Evolutionary conservation across 1,284 basidiomycete genomes (phyloP), one percentile per base, ranked within the genome.

Genomic region (Retiboletus fuscus): DNA sequence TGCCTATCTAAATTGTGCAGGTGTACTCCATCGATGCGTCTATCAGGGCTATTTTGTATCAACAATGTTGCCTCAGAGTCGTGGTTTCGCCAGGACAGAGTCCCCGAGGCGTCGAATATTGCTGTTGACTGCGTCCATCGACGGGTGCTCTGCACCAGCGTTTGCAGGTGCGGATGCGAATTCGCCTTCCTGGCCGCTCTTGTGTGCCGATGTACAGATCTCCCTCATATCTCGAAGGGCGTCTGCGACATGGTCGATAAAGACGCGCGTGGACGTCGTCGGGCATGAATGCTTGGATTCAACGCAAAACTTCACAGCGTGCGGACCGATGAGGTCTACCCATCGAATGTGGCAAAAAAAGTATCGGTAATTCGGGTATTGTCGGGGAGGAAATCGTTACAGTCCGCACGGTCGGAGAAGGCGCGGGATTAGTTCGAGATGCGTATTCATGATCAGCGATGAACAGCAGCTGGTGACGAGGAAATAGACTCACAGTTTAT

Each of bases 301-400:
- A 79, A 99, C 92, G 4, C 97, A 97, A 84, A 99, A 97, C 84
- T 97, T 98, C 83, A 99, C 89, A 73, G 92, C 85, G 67, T 92
- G 85, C 22, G 92, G 89, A 24, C 93, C 96, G 69, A 94, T 91
- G 73, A 98, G 88, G 82, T 99, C 96, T 97, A 73, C 44, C 61
- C 68, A 53, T 53, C 49, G n/a, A 26, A 53, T 26, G 13, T 15
- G 49, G 26, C n/a, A 53, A 4, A 2, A 16, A 16, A 16, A 15
- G 15, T 5, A 15, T 43, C 12, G 11, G 41, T 43, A 13, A 39
- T 39, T 46, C 5, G 20, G 44, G 20, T 46, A 16, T 46, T 63
- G 77, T 41, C 49, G 16, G 16, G 26, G 39, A 5, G 16, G 60
- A 66, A 22, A 39, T 49, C 2, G 24, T 24, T 43, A 47, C 28